Evolutionary conservation across 306 rosid genomes (phyloP).

Genomic region (Medicago truncatula): MtrunA17r5.0-ANR NC_053044.1:54083001-54083500

Average conservation of each 20-base stretch:
- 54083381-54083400: background rate
- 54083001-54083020: conserved; percentile 12
- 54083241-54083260: conserved; percentile 41
- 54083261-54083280: conserved; percentile 23
- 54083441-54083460: background rate
- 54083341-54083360: background rate
- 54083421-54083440: background rate
- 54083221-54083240: conserved; percentile 41
- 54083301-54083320: background rate
- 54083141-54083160: conserved; percentile 23
- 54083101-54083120: conserved; percentile 13
- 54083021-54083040: background rate
- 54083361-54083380: background rate
- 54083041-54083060: background rate
- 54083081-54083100: conserved; percentile 41
- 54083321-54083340: background rate
- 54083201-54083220: conserved; percentile 34
- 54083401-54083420: background rate
- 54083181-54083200: conserved; percentile 35
- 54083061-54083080: conserved; percentile 30
- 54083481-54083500: background rate
- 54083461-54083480: background rate
- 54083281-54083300: background rate
- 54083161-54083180: conserved; percentile 33
- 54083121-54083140: conserved; percentile 3